Evolutionary conservation across 2,329 filamentous ascomycete genomes (phyloP), one percentile per base, ranked within the genome.

Genomic region (Laburnicola sp.): DNA sequence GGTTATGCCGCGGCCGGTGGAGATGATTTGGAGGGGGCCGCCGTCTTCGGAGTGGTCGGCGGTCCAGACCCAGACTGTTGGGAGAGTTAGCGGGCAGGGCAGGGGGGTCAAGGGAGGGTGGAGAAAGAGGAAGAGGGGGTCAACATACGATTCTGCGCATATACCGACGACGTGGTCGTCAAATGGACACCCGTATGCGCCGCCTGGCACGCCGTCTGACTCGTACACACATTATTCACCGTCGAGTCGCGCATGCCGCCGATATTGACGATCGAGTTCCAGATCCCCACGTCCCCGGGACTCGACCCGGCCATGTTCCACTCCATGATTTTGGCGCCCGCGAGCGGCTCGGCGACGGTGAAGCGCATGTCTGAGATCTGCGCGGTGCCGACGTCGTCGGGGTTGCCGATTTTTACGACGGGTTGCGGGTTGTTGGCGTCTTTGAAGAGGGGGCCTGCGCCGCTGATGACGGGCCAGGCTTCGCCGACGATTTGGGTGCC

Each of bases 241-340:
- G 34, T 45, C 1, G 43, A 45, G 26, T 45, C 43, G 3, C 34
- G 34, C 11, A 38, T 37, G 1, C 43, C 43, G 11, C 43, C 43
- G 9, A 45, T 38, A 16, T 49, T 36, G 45, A 68, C 68, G 52
- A 72, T 68, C 25, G 57, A 58, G 55, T 71, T 70, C 60, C 65
- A 72, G 11, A 55, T 39, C 3, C 43, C 52, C 22, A 43, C 55
- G 22, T 50, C 50, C 4, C 54, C 57, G 21, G 30, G 47, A 3
- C 16, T 43, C 2, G 32, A 30, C 1, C 40, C 49, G 1, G 37
- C 78, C 22, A 90, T 75, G 66, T 91, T 91, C 78, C 85, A 89
- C 65, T 91, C 79, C 48, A 91, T 82, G 6, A 90, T 73, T 3
- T 86, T 76, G 2, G 87, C 87, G 5, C 88, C 88, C 0, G 83